phyloP scores from a whole-genome alignment of 116 monocot genomes.

The Iris pallida region DNA sequence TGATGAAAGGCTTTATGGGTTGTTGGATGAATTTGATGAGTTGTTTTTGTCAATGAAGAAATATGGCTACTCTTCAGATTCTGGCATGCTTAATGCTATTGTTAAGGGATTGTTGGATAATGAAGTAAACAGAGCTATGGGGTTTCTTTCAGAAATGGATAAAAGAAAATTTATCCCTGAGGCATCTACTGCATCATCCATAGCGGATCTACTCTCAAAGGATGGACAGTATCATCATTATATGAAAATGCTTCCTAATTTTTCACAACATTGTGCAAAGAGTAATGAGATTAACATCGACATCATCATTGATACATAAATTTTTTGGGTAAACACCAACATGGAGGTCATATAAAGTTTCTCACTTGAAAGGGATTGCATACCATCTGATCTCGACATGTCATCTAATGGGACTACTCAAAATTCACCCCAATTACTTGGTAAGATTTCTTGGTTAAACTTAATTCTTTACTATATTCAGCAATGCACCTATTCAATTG shows the following conservation, averaged over 20 bases:
- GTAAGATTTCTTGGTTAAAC: too few relatives aligned
- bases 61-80: not conserved
- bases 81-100: constrained; percentile 10
- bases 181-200: not conserved
- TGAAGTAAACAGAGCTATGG: constrained; percentile 10
- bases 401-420: too few relatives aligned
- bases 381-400: too few relatives aligned
- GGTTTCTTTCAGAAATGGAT: constrained; percentile 11
- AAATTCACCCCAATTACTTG: too few relatives aligned
- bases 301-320: too few relatives aligned
- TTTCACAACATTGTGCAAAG: constrained; percentile 2
- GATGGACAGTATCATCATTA: constrained; percentile 7
- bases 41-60: constrained; percentile 6
- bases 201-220: not conserved
- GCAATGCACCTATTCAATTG: too few relatives aligned
- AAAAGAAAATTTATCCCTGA: not conserved
- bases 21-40: constrained; percentile 12
- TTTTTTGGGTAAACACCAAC: too few relatives aligned
- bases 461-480: too few relatives aligned
- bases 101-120: constrained; percentile 11
- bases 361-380: too few relatives aligned
- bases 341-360: too few relatives aligned
- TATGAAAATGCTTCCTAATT: constrained; percentile 8
- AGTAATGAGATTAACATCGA: not conserved
- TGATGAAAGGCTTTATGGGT: constrained; percentile 11